Base-by-base conservation (phyloP, 2,329 filamentous ascomycete species). In the Venturiaceae sp. region DNA sequence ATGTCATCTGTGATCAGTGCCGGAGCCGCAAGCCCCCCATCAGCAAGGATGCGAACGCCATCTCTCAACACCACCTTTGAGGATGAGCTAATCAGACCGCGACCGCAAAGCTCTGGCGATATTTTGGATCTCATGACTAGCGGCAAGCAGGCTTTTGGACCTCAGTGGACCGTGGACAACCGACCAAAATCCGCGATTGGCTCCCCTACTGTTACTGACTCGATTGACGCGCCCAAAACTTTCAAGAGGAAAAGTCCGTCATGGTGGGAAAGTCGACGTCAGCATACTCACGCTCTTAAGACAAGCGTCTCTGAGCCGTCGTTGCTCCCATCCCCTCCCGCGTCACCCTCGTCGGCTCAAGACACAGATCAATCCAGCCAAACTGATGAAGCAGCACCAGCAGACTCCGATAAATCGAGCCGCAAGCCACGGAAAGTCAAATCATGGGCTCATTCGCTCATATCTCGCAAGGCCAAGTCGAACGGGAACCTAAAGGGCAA, bases 1-100 rank as follows among this genome's bases (percentile, higher is more conserved):
- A 84, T 94, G 52, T 91, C 88, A 4, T 95, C 89, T 0, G 77
- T 92, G 44, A 77, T 88, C 4, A 89, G 87, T 55, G 69, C 79
- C 11, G 80, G 79, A 13, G 79, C 78, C 11, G 70, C 74, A 19
- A 77, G 73, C 62, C 75, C 76, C 23, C 69, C 71, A 9, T 70
- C 74, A 16, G 65, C 72, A 73, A 72, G 72, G 72, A 73, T 47
- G 32, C 23, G 69, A 62, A 71, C 63, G 14, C 69, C 69, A 6
- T 68, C 69, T 36, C 66, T 75, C 33, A 72, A 67, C 62, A 70
- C 68, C 21, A 75, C 72, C 37, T 66, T 73, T 36, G 74, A 74
- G 60, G 68, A 74, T 54, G 74, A 75, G 41, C 64, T 60, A 56
- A 68, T 46, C 23, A 54, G 37, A 46, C 55, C 63, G 3, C 76